Evolutionary conservation across 495 filamentous ascomycete genomes (phyloP).

Genomic region (Aspergillus campestris): DNA sequence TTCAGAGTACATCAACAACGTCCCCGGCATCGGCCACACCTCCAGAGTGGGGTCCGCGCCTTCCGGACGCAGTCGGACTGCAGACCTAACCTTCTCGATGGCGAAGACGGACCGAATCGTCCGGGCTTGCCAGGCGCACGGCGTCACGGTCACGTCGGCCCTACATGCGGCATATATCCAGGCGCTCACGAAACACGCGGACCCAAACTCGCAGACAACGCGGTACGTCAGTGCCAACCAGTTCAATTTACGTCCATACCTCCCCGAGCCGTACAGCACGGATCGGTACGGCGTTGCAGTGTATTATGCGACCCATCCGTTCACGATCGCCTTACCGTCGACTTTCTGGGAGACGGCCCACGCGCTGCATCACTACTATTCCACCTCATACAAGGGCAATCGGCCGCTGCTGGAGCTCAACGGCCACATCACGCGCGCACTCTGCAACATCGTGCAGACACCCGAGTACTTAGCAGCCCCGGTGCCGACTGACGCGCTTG

Average conservation of each 20-base stretch:
- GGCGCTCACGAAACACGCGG: not conserved
- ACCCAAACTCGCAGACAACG: not conserved
- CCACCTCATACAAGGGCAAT: not conserved
- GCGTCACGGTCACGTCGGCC: constrained; percentile 4
- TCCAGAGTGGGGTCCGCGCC: not conserved
- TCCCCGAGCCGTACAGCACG: not conserved
- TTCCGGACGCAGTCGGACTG: not conserved
- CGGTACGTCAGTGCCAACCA: not conserved
- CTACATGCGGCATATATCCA: constrained; percentile 3
- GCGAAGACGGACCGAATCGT: not conserved
- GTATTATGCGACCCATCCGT: not conserved
- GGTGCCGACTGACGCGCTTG: not conserved
- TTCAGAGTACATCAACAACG: not conserved
- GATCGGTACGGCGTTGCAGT: not conserved
- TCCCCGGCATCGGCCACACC: not conserved
- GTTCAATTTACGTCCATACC: not conserved
- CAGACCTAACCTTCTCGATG: not conserved
- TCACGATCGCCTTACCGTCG: not conserved
- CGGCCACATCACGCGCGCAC: not conserved
- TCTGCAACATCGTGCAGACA: not conserved
- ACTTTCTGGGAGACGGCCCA: not conserved
- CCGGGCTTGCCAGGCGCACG: not conserved
- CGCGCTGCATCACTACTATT: not conserved
- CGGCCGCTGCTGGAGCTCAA: not conserved
- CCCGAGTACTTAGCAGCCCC: not conserved